Evolutionary conservation across 179 eudicot species (phyloP), one percentile per base, ranked within the genome.

Genomic region (Spergularia azorica): DNA sequence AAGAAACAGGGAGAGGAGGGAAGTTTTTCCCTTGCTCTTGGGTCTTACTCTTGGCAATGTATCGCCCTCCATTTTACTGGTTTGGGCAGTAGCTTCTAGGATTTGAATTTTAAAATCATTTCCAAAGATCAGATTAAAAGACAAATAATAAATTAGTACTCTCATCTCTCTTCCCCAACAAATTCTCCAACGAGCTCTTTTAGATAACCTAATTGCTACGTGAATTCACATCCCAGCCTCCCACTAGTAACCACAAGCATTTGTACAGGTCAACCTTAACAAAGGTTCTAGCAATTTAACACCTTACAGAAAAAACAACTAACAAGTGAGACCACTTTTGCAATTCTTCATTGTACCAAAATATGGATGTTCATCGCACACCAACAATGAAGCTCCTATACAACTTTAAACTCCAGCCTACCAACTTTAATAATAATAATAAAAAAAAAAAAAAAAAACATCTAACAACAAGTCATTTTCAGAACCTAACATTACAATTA

Each of bases 171-270:
- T 46, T 46, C 50, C 50, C 50, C 7, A 9, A 46, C 50, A 6
- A 46, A 46, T 46, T 46, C 50, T 46, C 50, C 50, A 46, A 46
- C 50, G 0, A 46, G 50, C 50, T 46, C 50, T 46, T 46, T 6
- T 46, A 46, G 50, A 46, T 46, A 46, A 6, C 9, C 50, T 0
- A 46, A 46, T 46, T 46, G 9, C 50, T 46, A 62, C 15, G 43
- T 15, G 13, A 32, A 21, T 62, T 26, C 66, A 21, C 66, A 15
- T 43, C 54, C 70, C 54, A n/a, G n/a, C 70, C 54, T 66, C 70
- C 16, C 52, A 41, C 17, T n/a, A 43, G 14, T 66, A 41, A 66
- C 14, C 48, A 15, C 54, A 46, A 6, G 10, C 50, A 66, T 26
- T 41, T 10, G 41, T 5, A 65, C n/a, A 39, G 5, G 20, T 65